Evolutionary conservation across 371 early-diverging fungal genomes (phyloP), one percentile per base, ranked within the genome.

Genomic region (Agmasoma carcini): DNA sequence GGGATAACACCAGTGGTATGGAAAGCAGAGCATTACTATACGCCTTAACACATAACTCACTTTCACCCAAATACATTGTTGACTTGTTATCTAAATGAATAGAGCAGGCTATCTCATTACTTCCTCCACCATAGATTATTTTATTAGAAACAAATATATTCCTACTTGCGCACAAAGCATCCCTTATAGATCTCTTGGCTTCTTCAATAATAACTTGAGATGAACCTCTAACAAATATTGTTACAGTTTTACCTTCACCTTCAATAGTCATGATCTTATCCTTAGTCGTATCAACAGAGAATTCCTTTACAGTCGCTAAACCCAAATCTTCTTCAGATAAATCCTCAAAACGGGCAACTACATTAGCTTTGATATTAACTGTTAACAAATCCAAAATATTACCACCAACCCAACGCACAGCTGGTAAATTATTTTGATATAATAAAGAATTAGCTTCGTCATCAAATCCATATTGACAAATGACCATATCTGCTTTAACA

Each of bases 381-480:
- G 98, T 96, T 65, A 94, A 86, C 66, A 91, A 77, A 78, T 83
- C 75, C 40, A 97, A 85, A 73, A 97, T 97, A 22, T 93, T 89
- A 26, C 97, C 98, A 60, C 98, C 98, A n/a, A 99, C 97, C 98
- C 99, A 97, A 64, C 99, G 81, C 23, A 97, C 89, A 59, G 96
- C 93, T 38, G 98, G 95, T 29, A 99, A 79, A 69, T 91, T 71
- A 78, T 91, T 87, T 76, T 94, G 90, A 78, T 94, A 76, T 54
- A 99, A 78, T 73, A 99, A 77, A 71, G 93, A 93, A 78, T 95
- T 99, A 37, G 97, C 99, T 76, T 99, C 97, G 72, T 99, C 99
- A 76, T 97, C 97, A 72, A 99, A 97, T 60, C 99, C 99, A 97
- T 97, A 97, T 77, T 99, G 97, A 79, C 96, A 97, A 47, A 94